Conservation (phyloP, 1,284 basidiomycete genomes). For the Microbotryomycetes sp. region DNA sequence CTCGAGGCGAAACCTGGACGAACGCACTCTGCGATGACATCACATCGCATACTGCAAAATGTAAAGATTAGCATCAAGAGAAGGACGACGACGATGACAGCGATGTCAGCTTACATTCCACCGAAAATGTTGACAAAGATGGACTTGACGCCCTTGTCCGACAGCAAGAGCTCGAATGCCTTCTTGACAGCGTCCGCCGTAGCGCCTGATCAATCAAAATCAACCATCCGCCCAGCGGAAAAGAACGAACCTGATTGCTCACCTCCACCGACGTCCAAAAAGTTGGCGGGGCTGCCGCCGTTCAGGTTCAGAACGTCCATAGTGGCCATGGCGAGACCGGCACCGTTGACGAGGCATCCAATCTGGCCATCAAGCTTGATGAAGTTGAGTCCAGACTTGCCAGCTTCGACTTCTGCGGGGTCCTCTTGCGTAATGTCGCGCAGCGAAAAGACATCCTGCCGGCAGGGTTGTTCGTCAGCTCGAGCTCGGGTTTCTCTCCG, state of each 20-base stretch:
- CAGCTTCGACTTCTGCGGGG: constrained; percentile 75
- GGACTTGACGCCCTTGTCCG: constrained; percentile 87
- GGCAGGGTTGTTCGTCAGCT: neutral
- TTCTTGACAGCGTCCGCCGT: constrained; percentile 99
- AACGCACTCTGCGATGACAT: constrained; percentile 48
- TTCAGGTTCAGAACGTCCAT: constrained; percentile 97
- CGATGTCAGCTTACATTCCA: constrained; percentile 34
- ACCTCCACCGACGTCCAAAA: constrained; percentile 93
- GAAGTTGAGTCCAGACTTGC: constrained; percentile 82
- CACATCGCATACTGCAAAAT: constrained; percentile 87
- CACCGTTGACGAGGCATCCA: constrained; percentile 97
- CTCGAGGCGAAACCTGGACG: constrained; percentile 47
- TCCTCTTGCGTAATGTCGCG: constrained; percentile 95
- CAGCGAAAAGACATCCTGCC: constrained; percentile 68
- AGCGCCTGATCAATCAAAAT: constrained; percentile 60
- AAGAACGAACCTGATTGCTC: constrained; percentile 31
- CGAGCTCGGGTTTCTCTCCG: too few relatives aligned
- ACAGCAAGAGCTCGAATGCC: constrained; percentile 90
- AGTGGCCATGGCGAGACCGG: constrained; percentile 98
- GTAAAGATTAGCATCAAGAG: constrained; percentile 1
- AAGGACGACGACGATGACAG: constrained; percentile 14
- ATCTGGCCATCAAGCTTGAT: constrained; percentile 99
- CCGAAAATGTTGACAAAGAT: constrained; percentile 83
- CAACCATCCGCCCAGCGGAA: neutral
- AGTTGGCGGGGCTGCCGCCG: constrained; percentile 95